Percentiles rank a stretch among this genome's conserved stretches.
Evolutionary conservation across 306 rosid species (phyloP).

Genomic region (Aeschynomene evenia): DNA sequence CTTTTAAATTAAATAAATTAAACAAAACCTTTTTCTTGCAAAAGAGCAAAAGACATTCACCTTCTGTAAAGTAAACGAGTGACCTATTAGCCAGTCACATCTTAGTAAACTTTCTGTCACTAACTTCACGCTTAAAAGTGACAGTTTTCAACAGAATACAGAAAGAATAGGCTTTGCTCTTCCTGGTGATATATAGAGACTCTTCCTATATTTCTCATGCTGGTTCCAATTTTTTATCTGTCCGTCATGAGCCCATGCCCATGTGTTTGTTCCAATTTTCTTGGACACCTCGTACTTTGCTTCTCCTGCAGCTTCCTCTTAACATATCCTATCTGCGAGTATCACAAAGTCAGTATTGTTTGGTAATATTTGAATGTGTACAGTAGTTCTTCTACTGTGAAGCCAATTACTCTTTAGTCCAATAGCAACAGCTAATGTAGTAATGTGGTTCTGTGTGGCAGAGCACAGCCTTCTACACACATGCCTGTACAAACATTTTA

Average conservation of each 20-base stretch:
- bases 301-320: background rate
- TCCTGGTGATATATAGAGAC: background rate
- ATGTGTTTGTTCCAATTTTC: too few relatives aligned
- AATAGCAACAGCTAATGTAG: background rate
- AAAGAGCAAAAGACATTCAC: background rate
- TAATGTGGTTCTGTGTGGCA: too few relatives aligned
- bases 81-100: background rate
- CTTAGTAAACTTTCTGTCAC: background rate
- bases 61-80: background rate
- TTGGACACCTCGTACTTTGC: background rate
- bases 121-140: background rate
- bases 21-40: background rate
- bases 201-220: background rate
- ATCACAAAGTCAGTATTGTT: background rate
- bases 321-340: background rate
- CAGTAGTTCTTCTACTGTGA: background rate
- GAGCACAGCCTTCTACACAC: background rate
- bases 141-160: background rate
- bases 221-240: background rate
- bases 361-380: background rate
- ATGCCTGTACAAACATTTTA: background rate
- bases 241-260: conserved; percentile 2
- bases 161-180: background rate
- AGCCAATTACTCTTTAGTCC: background rate
- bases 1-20: background rate